Evolutionary conservation across 2,329 filamentous ascomycete genomes (phyloP).

Genomic region (Fusarium sterilihyphosum): DNA sequence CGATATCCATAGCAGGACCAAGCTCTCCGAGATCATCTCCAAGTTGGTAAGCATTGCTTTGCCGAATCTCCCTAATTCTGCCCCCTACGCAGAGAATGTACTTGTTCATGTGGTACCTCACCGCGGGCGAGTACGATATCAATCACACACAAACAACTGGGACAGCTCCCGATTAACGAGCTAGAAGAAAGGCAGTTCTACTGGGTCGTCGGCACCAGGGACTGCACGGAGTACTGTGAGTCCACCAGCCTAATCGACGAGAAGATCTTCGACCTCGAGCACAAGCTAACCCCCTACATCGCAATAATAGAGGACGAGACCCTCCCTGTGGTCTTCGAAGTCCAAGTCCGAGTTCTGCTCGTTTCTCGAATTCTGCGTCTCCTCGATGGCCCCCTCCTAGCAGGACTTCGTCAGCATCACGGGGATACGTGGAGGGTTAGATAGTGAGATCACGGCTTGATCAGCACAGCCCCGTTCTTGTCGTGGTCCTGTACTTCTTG

Average conservation of each 20-base stretch:
- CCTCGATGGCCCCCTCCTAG: background rate
- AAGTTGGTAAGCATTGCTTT: too few species aligned
- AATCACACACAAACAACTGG: too few species aligned
- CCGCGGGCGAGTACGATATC: too few species aligned
- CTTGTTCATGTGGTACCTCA: rapidly evolving
- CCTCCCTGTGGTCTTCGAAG: background rate
- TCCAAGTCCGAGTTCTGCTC: background rate
- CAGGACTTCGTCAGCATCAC: background rate
- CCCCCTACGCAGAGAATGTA: too few species aligned
- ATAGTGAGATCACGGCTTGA: background rate
- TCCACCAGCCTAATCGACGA: background rate
- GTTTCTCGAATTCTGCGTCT: background rate
- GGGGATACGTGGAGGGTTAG: background rate
- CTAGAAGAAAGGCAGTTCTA: too few species aligned
- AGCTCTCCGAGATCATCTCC: too few species aligned
- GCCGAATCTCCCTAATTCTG: rapidly evolving
- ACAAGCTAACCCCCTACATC: background rate
- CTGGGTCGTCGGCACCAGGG: too few species aligned
- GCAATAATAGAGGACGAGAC: background rate
- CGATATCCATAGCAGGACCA: too few species aligned
- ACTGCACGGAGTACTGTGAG: background rate
- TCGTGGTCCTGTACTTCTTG: rapidly evolving
- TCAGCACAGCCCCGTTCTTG: background rate
- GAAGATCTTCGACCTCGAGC: background rate
- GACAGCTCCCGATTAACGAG: too few species aligned